phyloP scores from a whole-genome alignment of 2,329 filamentous ascomycete genomes.

The Fusarium caatingaense region DNA sequence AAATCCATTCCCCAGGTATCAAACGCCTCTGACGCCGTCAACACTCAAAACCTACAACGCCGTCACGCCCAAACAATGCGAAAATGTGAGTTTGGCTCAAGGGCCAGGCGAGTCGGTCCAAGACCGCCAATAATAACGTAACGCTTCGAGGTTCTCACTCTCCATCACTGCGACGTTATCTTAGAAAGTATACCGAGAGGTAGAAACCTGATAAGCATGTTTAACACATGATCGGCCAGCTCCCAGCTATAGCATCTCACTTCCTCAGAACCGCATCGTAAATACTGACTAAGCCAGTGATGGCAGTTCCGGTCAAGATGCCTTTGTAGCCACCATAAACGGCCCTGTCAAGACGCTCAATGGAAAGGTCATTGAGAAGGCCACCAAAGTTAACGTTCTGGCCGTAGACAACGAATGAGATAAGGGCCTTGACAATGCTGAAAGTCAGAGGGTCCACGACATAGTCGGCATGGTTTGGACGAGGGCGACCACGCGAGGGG shows the following conservation, averaged over 20 bases:
- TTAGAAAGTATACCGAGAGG: neutral
- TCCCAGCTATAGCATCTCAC: slow-evolving; percentile 52
- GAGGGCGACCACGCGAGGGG: slow-evolving; percentile 57
- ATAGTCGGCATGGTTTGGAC: slow-evolving; percentile 60
- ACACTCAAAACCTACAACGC: slow-evolving; percentile 49
- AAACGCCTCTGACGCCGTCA: slow-evolving; percentile 48
- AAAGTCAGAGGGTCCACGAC: slow-evolving; percentile 88
- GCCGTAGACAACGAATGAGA: slow-evolving; percentile 83
- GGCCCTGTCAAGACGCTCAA: slow-evolving; percentile 71
- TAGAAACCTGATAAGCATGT: neutral
- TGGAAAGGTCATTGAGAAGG: slow-evolving; percentile 68
- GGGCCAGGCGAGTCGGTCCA: slow-evolving; percentile 7
- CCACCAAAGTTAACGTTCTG: slow-evolving; percentile 73
- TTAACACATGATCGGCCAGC: neutral
- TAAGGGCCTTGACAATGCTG: slow-evolving; percentile 86
- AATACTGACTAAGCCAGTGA: slow-evolving; percentile 75
- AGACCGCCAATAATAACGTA: slow-evolving; percentile 2
- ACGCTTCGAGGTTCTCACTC: slow-evolving; percentile 4
- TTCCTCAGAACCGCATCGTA: slow-evolving; percentile 83
- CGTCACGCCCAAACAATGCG: slow-evolving; percentile 39
- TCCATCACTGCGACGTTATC: neutral
- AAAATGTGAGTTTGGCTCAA: slow-evolving; percentile 17
- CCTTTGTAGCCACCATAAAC: slow-evolving; percentile 79
- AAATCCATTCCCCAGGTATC: slow-evolving; percentile 45
- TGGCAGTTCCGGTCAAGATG: slow-evolving; percentile 73